Conservation (phyloP, 2,329 filamentous ascomycete genomes). For the Zalaria sp. region DNA sequence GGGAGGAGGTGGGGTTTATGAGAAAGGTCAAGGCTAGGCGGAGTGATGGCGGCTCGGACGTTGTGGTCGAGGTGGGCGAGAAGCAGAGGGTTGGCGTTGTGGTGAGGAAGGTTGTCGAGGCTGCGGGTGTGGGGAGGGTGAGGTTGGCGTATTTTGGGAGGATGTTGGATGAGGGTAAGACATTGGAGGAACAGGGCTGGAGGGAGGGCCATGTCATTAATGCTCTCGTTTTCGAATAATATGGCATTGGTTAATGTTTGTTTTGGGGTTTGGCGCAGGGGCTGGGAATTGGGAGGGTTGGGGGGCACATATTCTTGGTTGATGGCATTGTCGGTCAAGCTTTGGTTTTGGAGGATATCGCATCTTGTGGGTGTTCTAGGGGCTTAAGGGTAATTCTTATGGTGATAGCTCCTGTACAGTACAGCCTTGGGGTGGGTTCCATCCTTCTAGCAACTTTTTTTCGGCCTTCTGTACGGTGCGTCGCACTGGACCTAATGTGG, state of each 20-base stretch:
- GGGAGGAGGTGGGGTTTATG: constrained; percentile 15
- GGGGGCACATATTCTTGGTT: too few species aligned
- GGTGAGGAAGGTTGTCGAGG: constrained; percentile 46
- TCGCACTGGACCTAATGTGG: too few species aligned
- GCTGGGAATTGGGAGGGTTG: too few species aligned
- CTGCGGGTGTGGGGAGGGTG: constrained; percentile 52
- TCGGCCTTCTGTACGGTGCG: too few species aligned
- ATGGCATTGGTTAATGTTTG: background rate
- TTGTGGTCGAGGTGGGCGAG: constrained; percentile 19
- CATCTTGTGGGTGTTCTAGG: too few species aligned
- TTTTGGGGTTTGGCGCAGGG: too few species aligned
- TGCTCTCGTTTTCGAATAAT: constrained; percentile 46
- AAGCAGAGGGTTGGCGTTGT: constrained; percentile 49
- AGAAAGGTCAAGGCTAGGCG: constrained; percentile 21
- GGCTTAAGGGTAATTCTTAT: too few species aligned
- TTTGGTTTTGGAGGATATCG: too few species aligned
- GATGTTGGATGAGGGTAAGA: constrained; percentile 54
- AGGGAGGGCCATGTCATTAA: constrained; percentile 62
- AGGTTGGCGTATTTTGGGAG: constrained; percentile 71
- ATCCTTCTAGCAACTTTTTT: too few species aligned
- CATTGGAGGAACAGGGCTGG: constrained; percentile 61
- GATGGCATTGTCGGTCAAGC: too few species aligned
- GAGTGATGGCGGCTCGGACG: constrained; percentile 24
- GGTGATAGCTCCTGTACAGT: too few species aligned
- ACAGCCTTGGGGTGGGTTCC: too few species aligned